phyloP scores from a whole-genome alignment of 2,329 filamentous ascomycete species.

The Alternaria consortialis region DNA sequence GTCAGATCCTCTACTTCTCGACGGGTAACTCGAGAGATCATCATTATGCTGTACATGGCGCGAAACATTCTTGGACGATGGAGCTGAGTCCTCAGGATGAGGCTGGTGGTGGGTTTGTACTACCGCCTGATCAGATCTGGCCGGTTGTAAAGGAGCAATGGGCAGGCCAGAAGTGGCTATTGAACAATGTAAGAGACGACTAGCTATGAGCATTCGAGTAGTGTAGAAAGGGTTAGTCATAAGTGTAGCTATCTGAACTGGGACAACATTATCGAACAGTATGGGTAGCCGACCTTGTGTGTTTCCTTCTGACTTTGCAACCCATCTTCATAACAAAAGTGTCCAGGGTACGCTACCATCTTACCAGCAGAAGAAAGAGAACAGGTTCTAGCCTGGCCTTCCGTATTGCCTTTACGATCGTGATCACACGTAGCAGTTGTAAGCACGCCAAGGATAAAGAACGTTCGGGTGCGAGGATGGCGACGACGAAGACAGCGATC shows the following conservation, averaged over 20 bases:
- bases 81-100: slow-evolving; percentile 57
- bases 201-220: neutral
- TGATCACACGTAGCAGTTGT: neutral
- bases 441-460: too few species aligned
- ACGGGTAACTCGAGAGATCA: slow-evolving; percentile 57
- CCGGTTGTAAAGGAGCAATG: slow-evolving; percentile 57
- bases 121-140: slow-evolving; percentile 58
- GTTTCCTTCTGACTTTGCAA: too few species aligned
- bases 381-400: neutral
- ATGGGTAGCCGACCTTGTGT: too few species aligned
- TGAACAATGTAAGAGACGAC: slow-evolving; percentile 30
- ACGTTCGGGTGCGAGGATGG: too few species aligned
- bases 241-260: neutral
- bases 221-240: too few species aligned
- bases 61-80: slow-evolving; percentile 57
- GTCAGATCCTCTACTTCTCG: slow-evolving; percentile 67
- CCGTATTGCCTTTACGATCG: neutral
- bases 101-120: slow-evolving; percentile 58
- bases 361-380: neutral
- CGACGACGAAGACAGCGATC: too few species aligned
- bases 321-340: neutral
- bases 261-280: neutral
- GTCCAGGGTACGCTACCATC: neutral
- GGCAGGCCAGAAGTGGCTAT: slow-evolving; percentile 47
- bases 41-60: slow-evolving; percentile 50